Conservation (phyloP, 176 grass and related monocot genomes). For the Ensete ventricosum region DNA sequence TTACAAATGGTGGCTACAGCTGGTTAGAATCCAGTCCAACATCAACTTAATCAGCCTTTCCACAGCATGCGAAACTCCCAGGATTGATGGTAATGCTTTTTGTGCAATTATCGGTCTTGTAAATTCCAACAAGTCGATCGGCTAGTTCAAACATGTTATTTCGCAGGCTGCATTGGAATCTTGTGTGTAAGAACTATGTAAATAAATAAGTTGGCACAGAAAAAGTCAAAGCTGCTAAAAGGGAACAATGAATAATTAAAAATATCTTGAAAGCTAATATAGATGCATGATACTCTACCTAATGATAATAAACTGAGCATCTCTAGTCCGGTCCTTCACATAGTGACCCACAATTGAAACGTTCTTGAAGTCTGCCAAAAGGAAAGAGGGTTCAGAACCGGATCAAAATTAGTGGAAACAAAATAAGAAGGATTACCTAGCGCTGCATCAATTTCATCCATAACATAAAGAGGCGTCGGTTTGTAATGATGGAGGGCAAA, state of each 20-base stretch:
- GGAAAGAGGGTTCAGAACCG: neutral
- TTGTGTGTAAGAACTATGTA: neutral
- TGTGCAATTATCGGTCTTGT: slow-evolving; percentile 99
- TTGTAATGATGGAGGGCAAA: slow-evolving; percentile 99
- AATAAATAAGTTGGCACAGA: neutral
- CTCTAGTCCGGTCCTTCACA: slow-evolving; percentile 91
- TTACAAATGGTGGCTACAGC: no score
- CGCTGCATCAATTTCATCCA: slow-evolving; percentile 98
- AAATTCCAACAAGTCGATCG: slow-evolving; percentile 84
- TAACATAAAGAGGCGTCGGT: slow-evolving; percentile 93
- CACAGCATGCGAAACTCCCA: slow-evolving; percentile 44
- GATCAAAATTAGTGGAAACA: neutral
- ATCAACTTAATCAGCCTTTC: slow-evolving; percentile 26
- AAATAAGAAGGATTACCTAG: slow-evolving; percentile 46
- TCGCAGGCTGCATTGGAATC: slow-evolving; percentile 47
- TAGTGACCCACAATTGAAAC: slow-evolving; percentile 98
- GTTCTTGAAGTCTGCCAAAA: slow-evolving; percentile 88
- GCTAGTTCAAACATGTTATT: slow-evolving; percentile 99
- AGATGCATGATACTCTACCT: slow-evolving; percentile 32
- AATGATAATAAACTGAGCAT: slow-evolving; percentile 98
- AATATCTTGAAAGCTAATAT: neutral
- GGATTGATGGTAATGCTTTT: slow-evolving; percentile 90
- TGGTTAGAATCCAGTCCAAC: neutral
- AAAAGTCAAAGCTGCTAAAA: neutral
- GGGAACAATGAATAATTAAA: neutral